phyloP scores from a whole-genome alignment of 192 early-diverging fungal species.

The Podila epicladia region DNA sequence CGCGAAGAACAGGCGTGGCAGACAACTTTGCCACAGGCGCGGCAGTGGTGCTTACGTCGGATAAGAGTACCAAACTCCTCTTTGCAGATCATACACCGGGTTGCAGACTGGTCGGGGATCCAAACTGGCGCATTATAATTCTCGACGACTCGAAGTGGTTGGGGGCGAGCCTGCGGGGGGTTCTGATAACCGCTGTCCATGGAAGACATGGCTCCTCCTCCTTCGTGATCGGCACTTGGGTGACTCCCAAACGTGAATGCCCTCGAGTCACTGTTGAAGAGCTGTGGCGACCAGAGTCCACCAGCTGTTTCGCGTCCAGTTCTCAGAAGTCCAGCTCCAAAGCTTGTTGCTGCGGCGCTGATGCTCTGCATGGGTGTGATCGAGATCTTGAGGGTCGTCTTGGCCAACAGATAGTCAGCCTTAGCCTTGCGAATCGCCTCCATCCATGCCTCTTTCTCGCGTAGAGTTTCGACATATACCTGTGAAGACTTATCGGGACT shows the following conservation, averaged over 20 bases:
- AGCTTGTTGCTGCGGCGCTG: conserved; percentile 26
- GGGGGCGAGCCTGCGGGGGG: neutral
- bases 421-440: conserved; percentile 66
- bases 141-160: conserved; percentile 67
- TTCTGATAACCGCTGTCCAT: neutral
- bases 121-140: conserved; percentile 76
- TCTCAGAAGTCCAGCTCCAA: conserved; percentile 26
- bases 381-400: conserved; percentile 67
- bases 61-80: conserved; percentile 73
- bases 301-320: conserved; percentile 14
- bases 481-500: conserved; percentile 85
- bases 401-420: conserved; percentile 60
- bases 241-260: neutral
- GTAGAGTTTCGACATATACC: conserved; percentile 65
- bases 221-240: too few species aligned
- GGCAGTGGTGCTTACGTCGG: conserved; percentile 79
- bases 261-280: conserved; percentile 9
- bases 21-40: conserved; percentile 84
- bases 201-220: too few species aligned
- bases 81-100: conserved; percentile 76
- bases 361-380: conserved; percentile 42
- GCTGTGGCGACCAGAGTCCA: conserved; percentile 25
- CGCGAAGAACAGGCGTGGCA: conserved; percentile 76
- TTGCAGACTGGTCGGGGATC: conserved; percentile 77
- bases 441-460: conserved; percentile 75